Conservation (phyloP, 179 eudicot species). For the Silene coronaria region DNA sequence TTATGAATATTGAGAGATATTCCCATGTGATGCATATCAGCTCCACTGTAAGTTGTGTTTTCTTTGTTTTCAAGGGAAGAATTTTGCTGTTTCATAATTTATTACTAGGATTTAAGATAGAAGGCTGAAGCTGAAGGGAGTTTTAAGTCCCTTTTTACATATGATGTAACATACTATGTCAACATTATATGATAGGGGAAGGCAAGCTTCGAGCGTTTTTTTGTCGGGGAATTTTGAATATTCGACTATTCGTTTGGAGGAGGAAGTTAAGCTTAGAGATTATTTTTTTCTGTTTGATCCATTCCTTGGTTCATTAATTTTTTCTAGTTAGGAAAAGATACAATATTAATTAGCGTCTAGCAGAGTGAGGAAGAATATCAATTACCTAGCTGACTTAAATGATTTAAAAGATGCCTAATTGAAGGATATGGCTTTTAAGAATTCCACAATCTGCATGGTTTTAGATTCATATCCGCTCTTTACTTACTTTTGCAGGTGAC, state of each 20-base stretch:
- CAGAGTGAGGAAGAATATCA: background rate
- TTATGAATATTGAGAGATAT: conserved; percentile 89
- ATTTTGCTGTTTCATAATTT: background rate
- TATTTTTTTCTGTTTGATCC: background rate
- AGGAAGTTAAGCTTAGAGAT: background rate
- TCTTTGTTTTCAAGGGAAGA: background rate
- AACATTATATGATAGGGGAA: background rate
- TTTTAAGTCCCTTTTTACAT: too few species aligned
- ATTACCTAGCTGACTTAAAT: background rate
- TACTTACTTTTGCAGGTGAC: conserved; percentile 55
- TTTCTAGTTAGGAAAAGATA: background rate
- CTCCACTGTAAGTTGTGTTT: conserved; percentile 64
- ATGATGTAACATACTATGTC: background rate
- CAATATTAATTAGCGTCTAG: background rate
- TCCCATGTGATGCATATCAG: conserved; percentile 99
- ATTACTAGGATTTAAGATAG: too few species aligned
- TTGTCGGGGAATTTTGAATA: too few species aligned
- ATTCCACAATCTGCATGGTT: background rate
- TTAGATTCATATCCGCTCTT: conserved; percentile 7
- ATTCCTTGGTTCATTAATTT: background rate
- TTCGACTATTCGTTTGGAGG: too few species aligned
- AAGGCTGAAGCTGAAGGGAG: too few species aligned
- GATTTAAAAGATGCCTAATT: background rate
- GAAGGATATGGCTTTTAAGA: background rate
- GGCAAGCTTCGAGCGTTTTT: too few species aligned